Evolutionary conservation across 768 basidiomycete genomes (phyloP).

Genomic region (Ramaria rubella): DNA sequence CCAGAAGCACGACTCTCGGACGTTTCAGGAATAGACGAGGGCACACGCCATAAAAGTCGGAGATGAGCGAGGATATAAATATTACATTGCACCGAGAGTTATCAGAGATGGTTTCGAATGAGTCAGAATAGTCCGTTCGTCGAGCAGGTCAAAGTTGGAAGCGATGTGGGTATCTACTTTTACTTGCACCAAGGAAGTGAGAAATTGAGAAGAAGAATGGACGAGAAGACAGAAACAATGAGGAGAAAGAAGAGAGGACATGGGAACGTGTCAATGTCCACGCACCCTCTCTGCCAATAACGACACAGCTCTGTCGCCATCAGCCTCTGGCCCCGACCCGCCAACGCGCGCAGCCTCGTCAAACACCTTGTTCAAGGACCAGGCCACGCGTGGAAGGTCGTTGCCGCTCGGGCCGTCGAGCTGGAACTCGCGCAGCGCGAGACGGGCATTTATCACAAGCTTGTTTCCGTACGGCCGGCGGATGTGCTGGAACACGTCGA

Average conservation of each 20-base stretch:
- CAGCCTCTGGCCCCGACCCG: not conserved
- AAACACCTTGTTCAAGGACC: not conserved
- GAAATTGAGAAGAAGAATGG: too few species aligned
- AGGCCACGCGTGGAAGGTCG: not conserved
- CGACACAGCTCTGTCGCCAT: too few species aligned
- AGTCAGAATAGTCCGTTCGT: too few species aligned
- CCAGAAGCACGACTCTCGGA: too few species aligned
- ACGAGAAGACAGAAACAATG: not conserved
- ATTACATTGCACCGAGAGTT: too few species aligned
- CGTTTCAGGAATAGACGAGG: too few species aligned
- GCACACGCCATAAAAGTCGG: too few species aligned
- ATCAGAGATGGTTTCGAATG: too few species aligned
- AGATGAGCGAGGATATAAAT: too few species aligned
- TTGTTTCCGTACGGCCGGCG: constrained; percentile 25
- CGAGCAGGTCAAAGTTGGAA: too few species aligned
- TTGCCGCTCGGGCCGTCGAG: not conserved
- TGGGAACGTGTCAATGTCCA: not conserved
- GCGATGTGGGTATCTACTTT: too few species aligned
- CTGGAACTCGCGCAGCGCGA: not conserved
- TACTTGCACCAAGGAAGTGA: too few species aligned
- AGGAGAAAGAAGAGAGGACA: not conserved
- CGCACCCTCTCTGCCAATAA: not conserved
- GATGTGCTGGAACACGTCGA: constrained; percentile 27
- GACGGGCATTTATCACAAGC: not conserved
- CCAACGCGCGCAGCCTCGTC: not conserved